Evolutionary conservation across 108 stramenopile species (phyloP).

Genomic region (Nannochloropsis gaditana): DNA sequence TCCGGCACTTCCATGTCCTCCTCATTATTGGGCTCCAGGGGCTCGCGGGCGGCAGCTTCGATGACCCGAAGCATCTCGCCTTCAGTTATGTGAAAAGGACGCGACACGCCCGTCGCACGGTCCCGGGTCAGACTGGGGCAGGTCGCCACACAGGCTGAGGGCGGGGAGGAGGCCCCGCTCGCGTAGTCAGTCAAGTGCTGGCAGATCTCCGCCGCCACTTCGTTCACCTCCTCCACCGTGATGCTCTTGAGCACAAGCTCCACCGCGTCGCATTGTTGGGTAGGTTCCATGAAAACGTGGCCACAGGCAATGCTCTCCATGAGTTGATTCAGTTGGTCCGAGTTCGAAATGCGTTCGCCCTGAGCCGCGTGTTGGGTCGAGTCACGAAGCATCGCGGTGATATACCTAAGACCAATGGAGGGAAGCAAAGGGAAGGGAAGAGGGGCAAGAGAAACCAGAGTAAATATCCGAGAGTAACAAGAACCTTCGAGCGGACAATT

Average conservation of each 20-base stretch:
- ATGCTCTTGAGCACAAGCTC: constrained; percentile 71
- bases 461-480: too few species aligned
- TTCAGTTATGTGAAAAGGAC: background rate
- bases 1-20: constrained; percentile 37
- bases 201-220: constrained; percentile 80
- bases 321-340: constrained; percentile 82
- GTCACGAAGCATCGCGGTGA: constrained; percentile 80
- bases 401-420: constrained; percentile 58
- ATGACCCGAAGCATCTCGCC: background rate
- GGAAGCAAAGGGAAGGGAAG: background rate
- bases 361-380: constrained; percentile 85
- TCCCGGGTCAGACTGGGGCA: background rate
- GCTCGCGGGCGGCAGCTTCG: background rate
- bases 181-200: constrained; percentile 64
- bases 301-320: constrained; percentile 96
- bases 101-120: constrained; percentile 18
- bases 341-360: constrained; percentile 80
- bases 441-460: background rate
- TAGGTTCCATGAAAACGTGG: constrained; percentile 92
- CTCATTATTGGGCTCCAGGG: constrained; percentile 13
- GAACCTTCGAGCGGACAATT: too few species aligned
- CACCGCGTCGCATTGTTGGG: constrained; percentile 78
- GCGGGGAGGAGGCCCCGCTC: constrained; percentile 44
- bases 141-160: constrained; percentile 12
- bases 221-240: constrained; percentile 87